Base-by-base conservation (phyloP, 31 red algal genomes). In the Endocladia muricata region DNA sequence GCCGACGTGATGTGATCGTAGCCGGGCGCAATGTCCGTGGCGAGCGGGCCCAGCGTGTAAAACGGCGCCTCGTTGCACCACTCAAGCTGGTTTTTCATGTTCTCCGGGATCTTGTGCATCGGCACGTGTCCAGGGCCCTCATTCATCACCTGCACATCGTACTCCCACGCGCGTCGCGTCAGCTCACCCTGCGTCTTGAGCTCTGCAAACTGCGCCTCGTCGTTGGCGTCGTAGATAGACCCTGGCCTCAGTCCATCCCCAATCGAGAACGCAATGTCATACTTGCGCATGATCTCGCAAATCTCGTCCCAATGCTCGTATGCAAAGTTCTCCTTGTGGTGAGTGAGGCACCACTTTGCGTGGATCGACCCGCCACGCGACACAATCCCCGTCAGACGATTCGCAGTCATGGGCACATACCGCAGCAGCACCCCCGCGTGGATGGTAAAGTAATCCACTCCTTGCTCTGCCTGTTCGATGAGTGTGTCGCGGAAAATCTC, bases 301-400 rank as follows among this genome's bases (percentile, higher is more conserved):
- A 99, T 95, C 35, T 99, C 97, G 76, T 99, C 97, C 97, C 97
- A 99, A 62, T 99, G 97, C 56, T 96, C 93, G 52, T 99, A 99
- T 11, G 97, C 97, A 91, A 99, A 99, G 52, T 99, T 99, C 83
- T 99, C 97, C 70, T 92, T 92, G 72, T 94, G 97, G 66, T 99
- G 97, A 17, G 93, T 86, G 1, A 99, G 42, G 61, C 90, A 92
- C 95, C 95, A 98, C 60, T 99, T 99, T 66, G 97, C 97, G 73
- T 99, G 97, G 62, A 99, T 99, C 1, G 97, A 96, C 19, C 97
- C 97, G 22, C 97, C 97, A 2, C 97, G 82, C 2, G 93, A 96
- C 25, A 99, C 97, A 88, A 99, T 99, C 22, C 97, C 97, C 2
- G 97, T 99, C 84, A 93, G 84, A 30, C 97, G 92, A 37, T 85